Evolutionary conservation across 176 grass and related monocot species (phyloP).

Genomic region (Raddia distichophylla): DNA sequence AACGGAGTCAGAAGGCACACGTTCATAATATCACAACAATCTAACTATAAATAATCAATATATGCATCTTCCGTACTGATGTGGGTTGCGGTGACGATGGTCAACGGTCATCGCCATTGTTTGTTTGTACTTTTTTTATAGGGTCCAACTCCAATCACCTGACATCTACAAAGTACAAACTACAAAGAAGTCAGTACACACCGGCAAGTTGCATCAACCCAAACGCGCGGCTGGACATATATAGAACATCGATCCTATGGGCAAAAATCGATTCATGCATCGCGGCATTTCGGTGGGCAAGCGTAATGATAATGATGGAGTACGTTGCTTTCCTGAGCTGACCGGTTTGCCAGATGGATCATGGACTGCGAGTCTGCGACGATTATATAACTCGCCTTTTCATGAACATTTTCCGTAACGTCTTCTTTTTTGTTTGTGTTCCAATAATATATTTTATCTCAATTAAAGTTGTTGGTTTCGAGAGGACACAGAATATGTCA

Average conservation of each 20-base stretch:
- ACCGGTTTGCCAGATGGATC: neutral
- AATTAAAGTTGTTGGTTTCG: neutral
- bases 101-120: too few relatives aligned
- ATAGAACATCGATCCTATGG: neutral
- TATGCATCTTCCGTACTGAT: too few relatives aligned
- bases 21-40: slow-evolving; percentile 3
- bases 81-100: too few relatives aligned
- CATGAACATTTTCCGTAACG: neutral
- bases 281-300: slow-evolving; percentile 14
- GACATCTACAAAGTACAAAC: neutral
- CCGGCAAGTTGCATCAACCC: slow-evolving; percentile 35
- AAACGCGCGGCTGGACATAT: neutral
- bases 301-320: neutral
- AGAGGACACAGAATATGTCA: too few relatives aligned
- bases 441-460: neutral
- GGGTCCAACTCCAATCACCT: neutral
- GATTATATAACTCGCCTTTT: neutral
- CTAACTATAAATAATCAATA: neutral
- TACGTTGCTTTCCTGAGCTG: slow-evolving; percentile 12
- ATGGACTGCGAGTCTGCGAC: too few relatives aligned
- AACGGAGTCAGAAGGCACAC: slow-evolving; percentile 5
- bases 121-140: too few relatives aligned
- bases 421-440: neutral
- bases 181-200: neutral
- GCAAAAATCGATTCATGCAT: slow-evolving; percentile 1